phyloP scores from a whole-genome alignment of 2,329 filamentous ascomycete genomes.

The Verticillium zaregamsianum region DNA sequence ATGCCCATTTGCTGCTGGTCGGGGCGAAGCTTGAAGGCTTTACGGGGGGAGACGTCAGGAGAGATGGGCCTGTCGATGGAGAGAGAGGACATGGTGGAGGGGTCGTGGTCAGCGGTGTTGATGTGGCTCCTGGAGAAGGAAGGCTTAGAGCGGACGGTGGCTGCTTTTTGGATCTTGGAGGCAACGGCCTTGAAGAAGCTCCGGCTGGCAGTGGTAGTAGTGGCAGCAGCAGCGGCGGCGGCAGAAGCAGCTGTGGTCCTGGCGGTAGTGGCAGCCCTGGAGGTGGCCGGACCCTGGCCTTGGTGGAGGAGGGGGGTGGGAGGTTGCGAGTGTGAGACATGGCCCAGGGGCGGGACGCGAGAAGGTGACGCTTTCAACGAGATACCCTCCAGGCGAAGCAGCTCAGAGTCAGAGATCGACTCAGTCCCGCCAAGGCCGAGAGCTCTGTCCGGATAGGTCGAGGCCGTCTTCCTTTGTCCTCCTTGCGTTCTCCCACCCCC shows the following conservation, averaged over 20 bases:
- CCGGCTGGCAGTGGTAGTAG: conserved; percentile 20
- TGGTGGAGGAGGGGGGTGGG: conserved; percentile 21
- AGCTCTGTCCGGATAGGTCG: conserved; percentile 13
- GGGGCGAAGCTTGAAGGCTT: conserved; percentile 25
- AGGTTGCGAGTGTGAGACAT: conserved; percentile 12
- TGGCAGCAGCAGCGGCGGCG: conserved; percentile 4
- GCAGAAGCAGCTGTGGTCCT: conserved; percentile 25
- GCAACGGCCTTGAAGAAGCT: conserved; percentile 37
- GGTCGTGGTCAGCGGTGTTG: conserved; percentile 25
- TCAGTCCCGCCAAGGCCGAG: conserved; percentile 8
- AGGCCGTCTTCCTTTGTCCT: conserved; percentile 13
- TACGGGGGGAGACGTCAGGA: conserved; percentile 20
- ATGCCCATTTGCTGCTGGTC: conserved; percentile 10
- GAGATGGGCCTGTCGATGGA: conserved; percentile 10
- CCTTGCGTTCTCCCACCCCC: background rate
- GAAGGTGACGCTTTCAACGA: conserved; percentile 28
- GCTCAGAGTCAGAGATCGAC: conserved; percentile 43
- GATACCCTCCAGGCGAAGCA: conserved; percentile 43
- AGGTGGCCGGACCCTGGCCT: conserved; percentile 19
- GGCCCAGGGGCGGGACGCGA: conserved; percentile 18
- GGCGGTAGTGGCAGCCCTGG: conserved; percentile 12
- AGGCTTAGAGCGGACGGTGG: conserved; percentile 21
- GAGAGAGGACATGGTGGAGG: conserved; percentile 13
- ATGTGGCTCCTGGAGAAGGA: conserved; percentile 20
- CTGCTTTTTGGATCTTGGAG: conserved; percentile 35